Evolutionary conservation across 1,284 basidiomycete species (phyloP), one percentile per base, ranked within the genome.

Genomic region (Trichosporon sp.): DNA sequence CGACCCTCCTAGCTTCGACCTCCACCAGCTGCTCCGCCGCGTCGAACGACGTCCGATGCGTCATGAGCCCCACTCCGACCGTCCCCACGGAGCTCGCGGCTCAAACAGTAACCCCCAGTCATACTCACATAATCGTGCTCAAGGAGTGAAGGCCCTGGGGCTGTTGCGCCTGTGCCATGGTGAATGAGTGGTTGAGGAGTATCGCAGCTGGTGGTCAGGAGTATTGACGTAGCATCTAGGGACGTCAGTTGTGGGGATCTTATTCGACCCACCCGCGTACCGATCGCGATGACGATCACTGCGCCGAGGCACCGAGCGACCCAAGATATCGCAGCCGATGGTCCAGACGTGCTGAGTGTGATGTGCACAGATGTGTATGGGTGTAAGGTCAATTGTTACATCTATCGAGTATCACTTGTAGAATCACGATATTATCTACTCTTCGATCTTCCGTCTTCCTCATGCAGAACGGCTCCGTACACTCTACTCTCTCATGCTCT

Each of bases 81-180:
- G 38, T 12, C 38, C 11, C 38, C 11, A 2, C 11, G 7, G 38
- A 40, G 11, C 10, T 40, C 38, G 38, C 38, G 11, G 38, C 35
- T 37, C 35, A 37, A 40, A 40, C 38, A 12, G 10, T 10, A 10
- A 40, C 8, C 8, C 12, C 38, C 38, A 40, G 38, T 40, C 14
- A 31, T 16, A 78, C 81, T 78, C 66, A 83, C 82, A 84, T 68
- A 67, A 84, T 80, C 4, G 83, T 84, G 67, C 77, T 78, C 38
- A 84, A 75, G 40, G 78, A 80, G 73, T 81, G 80, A 65, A 82
- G 76, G 32, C 81, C 81, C 72, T 78, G 76, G 32, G 76, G 56
- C 71, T 68, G 75, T 46, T 67, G 71, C 37, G 63, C n/a, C 72
- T 68, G 75, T 68, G 75, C 76, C 76, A 69, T 72, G 19, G 31